A percentile compares a stretch with the other conserved stretches of the same genome.
These are phyloP conservation scores for Puccinia sorghi DNA, from an alignment of 1,284 basidiomycete genomes.

Conservation along the genomic window DNA sequence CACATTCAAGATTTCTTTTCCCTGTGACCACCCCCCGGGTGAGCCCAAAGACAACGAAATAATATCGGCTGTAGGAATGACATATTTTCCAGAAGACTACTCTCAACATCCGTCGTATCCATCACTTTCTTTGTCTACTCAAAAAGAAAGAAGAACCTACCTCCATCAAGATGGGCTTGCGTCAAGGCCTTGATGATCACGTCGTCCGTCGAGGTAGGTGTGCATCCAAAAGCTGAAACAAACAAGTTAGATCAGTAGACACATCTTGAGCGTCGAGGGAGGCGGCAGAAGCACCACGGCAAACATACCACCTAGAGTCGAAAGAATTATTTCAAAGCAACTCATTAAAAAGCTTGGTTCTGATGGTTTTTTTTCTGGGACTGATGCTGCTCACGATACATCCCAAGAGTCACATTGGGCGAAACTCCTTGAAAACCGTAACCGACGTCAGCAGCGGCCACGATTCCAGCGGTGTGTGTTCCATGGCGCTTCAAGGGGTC, in stretches of 20 bases:
- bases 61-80: constrained; percentile 32
- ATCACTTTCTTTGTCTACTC: too few species aligned
- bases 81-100: neutral
- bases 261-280: neutral
- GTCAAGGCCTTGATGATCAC: constrained; percentile 20
- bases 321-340: neutral
- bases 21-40: constrained; percentile 34
- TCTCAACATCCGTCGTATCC: too few species aligned
- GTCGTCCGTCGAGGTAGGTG: neutral
- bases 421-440: constrained; percentile 36
- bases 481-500: constrained; percentile 20
- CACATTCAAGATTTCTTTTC: constrained; percentile 9
- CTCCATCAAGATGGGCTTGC: constrained; percentile 41
- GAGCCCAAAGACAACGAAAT: constrained; percentile 31
- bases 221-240: constrained; percentile 6
- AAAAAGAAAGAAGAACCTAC: constrained; percentile 2
- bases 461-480: constrained; percentile 43
- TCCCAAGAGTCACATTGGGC: constrained; percentile 36
- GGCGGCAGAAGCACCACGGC: neutral
- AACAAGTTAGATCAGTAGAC: neutral
- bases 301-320: neutral
- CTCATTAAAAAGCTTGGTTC: neutral
- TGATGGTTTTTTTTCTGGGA: neutral
- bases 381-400: constrained; percentile 34
- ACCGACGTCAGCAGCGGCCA: constrained; percentile 37